Percentiles rank a stretch among this genome's conserved stretches.
These are phyloP conservation scores for Fomitopsis betulina DNA, from an alignment of 1,284 basidiomycete species.

Conservation along the genomic window DNA sequence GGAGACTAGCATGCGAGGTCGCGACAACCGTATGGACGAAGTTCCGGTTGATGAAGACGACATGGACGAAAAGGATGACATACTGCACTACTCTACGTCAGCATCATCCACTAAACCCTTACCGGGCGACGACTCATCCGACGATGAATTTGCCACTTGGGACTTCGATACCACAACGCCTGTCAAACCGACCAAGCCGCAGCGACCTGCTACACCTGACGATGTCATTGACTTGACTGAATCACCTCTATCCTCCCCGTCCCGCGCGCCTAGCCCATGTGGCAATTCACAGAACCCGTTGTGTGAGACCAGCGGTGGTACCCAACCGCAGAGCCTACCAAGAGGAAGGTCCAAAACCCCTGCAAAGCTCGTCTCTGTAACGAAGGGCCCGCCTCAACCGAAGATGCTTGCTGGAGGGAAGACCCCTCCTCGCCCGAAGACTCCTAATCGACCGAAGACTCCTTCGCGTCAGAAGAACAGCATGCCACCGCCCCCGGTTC, in stretches of 20 bases:
- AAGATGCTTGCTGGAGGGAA: neutral
- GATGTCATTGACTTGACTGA: slow-evolving; percentile 35
- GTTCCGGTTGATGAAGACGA: neutral
- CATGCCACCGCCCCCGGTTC: slow-evolving; percentile 1
- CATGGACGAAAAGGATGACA: neutral
- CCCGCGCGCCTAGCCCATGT: slow-evolving; percentile 7
- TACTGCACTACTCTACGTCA: neutral
- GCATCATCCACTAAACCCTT: neutral
- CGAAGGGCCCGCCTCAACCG: neutral
- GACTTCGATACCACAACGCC: slow-evolving; percentile 34
- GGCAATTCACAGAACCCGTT: slow-evolving; percentile 10
- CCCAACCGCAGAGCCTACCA: neutral
- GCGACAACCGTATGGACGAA: neutral
- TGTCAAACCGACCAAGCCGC: slow-evolving; percentile 8
- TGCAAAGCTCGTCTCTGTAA: neutral
- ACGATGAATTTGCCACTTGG: slow-evolving; percentile 43
- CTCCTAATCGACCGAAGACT: slow-evolving; percentile 2
- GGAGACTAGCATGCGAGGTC: too few species aligned
- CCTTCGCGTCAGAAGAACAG: neutral
- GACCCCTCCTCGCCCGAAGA: neutral
- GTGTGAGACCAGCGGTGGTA: neutral
- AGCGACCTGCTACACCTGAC: slow-evolving; percentile 1
- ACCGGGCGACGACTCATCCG: slow-evolving; percentile 29
- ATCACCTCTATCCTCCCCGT: slow-evolving; percentile 21
- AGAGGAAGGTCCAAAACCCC: slow-evolving; percentile 3